These are phyloP conservation scores for Hemisphaericaspora xylofermentans DNA, from an alignment of 1,139 yeast species.

Conservation along the genomic window DNA sequence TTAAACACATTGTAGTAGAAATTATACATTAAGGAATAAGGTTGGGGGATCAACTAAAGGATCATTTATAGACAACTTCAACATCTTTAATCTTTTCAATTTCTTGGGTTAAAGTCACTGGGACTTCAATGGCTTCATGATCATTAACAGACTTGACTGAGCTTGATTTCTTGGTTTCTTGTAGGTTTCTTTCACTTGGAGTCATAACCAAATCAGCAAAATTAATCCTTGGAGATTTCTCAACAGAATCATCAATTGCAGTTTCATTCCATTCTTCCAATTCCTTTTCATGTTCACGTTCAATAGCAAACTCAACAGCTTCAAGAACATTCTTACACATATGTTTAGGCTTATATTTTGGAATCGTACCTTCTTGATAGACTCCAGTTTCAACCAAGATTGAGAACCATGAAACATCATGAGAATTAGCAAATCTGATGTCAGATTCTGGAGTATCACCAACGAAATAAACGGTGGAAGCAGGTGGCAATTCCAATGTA, in stretches of 20 bases:
- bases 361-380: conserved; percentile 74
- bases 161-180: conserved; percentile 5
- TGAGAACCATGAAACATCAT: conserved; percentile 81
- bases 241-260: conserved; percentile 33
- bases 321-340: conserved; percentile 72
- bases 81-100: conserved; percentile 41
- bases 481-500: conserved; percentile 69
- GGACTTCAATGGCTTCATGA: conserved; percentile 45
- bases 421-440: conserved; percentile 82
- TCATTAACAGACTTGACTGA: conserved; percentile 18
- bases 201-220: conserved; percentile 51
- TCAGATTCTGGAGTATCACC: conserved; percentile 95
- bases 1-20: not conserved
- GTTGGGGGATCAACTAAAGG: too few relatives aligned
- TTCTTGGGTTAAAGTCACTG: conserved; percentile 39
- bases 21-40: too few relatives aligned
- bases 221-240: conserved; percentile 39
- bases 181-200: conserved; percentile 32
- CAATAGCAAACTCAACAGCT: conserved; percentile 80
- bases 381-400: conserved; percentile 87
- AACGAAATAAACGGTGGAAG: conserved; percentile 82
- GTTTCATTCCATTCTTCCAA: conserved; percentile 69
- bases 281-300: conserved; percentile 72
- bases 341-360: conserved; percentile 76
- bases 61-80: conserved; percentile 16